Evolutionary conservation across 1,284 basidiomycete species (phyloP).

Genomic region (Boletus albobrunnescens): DNA sequence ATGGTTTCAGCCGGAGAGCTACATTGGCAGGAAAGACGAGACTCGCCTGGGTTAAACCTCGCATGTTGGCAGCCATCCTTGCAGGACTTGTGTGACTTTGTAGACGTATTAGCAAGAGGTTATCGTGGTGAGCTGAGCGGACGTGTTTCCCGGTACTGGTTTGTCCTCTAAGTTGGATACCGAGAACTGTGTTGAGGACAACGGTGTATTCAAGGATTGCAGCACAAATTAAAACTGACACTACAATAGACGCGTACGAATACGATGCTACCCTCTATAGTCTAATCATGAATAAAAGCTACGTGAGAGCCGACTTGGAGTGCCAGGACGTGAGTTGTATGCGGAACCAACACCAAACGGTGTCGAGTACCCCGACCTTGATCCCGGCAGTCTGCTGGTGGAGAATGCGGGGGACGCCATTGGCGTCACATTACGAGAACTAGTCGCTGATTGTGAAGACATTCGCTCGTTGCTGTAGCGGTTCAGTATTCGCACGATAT

Average conservation of each 20-base stretch:
- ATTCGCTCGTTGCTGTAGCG: constrained; percentile 60
- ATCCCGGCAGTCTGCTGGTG: constrained; percentile 36
- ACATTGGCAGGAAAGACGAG: constrained; percentile 1
- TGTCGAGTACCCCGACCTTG: constrained; percentile 52
- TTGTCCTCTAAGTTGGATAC: too few species aligned
- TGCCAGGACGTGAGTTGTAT: constrained; percentile 60
- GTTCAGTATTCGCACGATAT: constrained; percentile 70
- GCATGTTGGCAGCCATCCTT: constrained; percentile 83
- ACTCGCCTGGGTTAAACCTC: constrained; percentile 83
- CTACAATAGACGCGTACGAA: neutral
- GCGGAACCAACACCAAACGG: constrained; percentile 45
- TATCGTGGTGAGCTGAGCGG: neutral
- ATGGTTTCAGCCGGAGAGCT: constrained; percentile 6
- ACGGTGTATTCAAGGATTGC: too few species aligned
- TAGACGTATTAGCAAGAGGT: neutral
- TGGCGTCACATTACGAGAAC: constrained; percentile 64
- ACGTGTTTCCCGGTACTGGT: neutral
- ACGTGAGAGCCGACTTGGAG: constrained; percentile 52
- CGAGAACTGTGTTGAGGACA: too few species aligned
- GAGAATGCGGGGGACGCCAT: constrained; percentile 43
- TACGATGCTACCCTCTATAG: constrained; percentile 5
- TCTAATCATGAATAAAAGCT: constrained; percentile 23
- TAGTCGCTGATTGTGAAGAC: constrained; percentile 50
- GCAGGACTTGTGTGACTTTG: constrained; percentile 7
- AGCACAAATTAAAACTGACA: too few species aligned